A percentile compares a stretch with the other conserved stretches of the same genome.
Evolutionary conservation across 345 rosid genomes (phyloP).

Genomic region (Geranium rotundifolium): DNA sequence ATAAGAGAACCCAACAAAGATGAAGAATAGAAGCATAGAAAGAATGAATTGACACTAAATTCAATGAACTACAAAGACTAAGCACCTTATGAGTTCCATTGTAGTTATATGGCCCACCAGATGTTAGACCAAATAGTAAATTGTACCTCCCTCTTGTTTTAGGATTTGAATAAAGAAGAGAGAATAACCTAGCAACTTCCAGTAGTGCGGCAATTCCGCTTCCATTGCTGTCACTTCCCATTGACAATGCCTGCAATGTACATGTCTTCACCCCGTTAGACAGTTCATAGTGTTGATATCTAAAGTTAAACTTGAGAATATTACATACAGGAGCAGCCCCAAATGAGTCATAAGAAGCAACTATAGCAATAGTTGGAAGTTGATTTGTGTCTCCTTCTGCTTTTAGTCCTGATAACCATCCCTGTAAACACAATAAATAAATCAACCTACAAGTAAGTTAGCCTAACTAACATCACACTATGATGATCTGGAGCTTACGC

Average conservation of each 20-base stretch:
- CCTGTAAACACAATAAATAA: conserved; percentile 34
- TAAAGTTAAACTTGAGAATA: conserved; percentile 5
- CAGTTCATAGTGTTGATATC: neutral
- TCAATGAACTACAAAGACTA: conserved; percentile 8
- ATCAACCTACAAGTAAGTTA: conserved; percentile 8
- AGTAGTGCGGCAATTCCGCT: conserved; percentile 93
- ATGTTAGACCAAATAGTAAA: conserved; percentile 85
- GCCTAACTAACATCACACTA: conserved; percentile 5
- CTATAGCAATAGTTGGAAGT: conserved; percentile 89
- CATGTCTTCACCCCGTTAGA: conserved; percentile 10
- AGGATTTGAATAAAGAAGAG: conserved; percentile 82
- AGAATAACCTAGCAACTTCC: conserved; percentile 90
- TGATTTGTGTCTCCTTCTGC: conserved; percentile 80
- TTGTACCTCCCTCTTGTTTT: conserved; percentile 93
- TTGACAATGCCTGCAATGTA: conserved; percentile 70
- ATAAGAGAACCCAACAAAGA: conserved; percentile 4
- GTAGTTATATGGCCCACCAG: conserved; percentile 96
- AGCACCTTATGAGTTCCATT: conserved; percentile 92
- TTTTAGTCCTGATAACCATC: conserved; percentile 92
- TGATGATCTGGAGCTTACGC: neutral
- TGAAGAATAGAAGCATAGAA: neutral
- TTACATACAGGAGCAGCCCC: conserved; percentile 92
- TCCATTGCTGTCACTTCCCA: conserved; percentile 95
- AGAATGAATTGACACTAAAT: neutral
- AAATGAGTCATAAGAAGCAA: conserved; percentile 92